Evolutionary conservation across 805 yeast genomes (phyloP).

Genomic region (Candida yuanshanica): DNA sequence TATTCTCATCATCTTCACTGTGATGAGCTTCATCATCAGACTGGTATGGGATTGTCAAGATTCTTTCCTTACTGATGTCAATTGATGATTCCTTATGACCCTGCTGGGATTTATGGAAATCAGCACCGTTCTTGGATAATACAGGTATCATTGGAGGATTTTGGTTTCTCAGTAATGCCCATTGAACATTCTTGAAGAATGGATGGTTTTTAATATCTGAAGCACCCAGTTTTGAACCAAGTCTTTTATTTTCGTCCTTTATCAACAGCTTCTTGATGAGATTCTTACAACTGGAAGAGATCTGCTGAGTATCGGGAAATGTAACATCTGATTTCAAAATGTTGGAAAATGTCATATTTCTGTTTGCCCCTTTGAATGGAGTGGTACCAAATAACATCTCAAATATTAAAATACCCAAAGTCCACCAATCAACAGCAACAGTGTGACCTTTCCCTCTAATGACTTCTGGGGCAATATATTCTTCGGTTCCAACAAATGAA

Average conservation of each 20-base stretch:
- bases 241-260: slow-evolving; percentile 82
- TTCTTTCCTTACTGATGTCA: slow-evolving; percentile 25
- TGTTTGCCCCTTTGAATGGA: slow-evolving; percentile 88
- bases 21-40: slow-evolving; percentile 2
- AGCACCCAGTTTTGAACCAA: slow-evolving; percentile 93
- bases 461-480: slow-evolving; percentile 97
- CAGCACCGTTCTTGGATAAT: slow-evolving; percentile 47
- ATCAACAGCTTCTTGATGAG: slow-evolving; percentile 75
- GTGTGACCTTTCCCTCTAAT: slow-evolving; percentile 97
- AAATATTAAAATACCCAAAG: slow-evolving; percentile 84
- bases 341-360: slow-evolving; percentile 86
- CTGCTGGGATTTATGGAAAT: slow-evolving; percentile 34
- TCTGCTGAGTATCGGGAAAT: slow-evolving; percentile 63
- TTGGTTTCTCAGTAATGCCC: slow-evolving; percentile 92
- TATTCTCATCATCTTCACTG: slow-evolving; percentile 19
- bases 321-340: slow-evolving; percentile 77
- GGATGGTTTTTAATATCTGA: slow-evolving; percentile 89
- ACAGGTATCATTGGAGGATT: slow-evolving; percentile 96
- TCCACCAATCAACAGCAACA: slow-evolving; percentile 99
- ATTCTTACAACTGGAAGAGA: slow-evolving; percentile 72
- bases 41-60: slow-evolving; percentile 11
- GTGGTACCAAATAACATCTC: slow-evolving; percentile 96
- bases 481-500: slow-evolving; percentile 98
- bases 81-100: slow-evolving; percentile 18
- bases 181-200: slow-evolving; percentile 85